Conservation (phyloP, 1,284 basidiomycete species). For the Vanrija sp. region DNA sequence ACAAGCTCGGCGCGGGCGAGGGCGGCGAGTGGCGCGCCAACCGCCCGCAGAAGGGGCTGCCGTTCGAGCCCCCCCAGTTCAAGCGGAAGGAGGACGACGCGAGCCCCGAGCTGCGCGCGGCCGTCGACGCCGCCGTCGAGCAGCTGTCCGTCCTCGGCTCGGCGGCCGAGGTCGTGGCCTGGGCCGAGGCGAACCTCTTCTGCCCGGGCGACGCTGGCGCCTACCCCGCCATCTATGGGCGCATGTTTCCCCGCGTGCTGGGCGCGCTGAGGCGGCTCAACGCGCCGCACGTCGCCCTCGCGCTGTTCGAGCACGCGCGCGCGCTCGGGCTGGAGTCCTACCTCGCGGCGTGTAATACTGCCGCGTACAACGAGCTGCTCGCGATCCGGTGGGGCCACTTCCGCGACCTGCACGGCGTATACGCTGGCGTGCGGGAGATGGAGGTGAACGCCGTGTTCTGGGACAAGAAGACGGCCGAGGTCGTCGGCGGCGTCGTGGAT, state of each 20-base stretch:
- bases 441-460: conserved; percentile 65
- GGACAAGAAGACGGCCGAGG: conserved; percentile 58
- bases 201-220: neutral
- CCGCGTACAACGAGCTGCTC: conserved; percentile 78
- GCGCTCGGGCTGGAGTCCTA: conserved; percentile 69
- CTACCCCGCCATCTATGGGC: conserved; percentile 20
- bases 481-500: conserved; percentile 64
- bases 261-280: conserved; percentile 67
- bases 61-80: neutral
- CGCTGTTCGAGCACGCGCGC: conserved; percentile 72
- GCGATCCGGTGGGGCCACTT: conserved; percentile 74
- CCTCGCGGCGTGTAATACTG: conserved; percentile 78
- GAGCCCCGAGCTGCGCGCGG: conserved; percentile 22
- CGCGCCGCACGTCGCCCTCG: conserved; percentile 75
- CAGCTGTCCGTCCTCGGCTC: conserved; percentile 65
- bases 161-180: conserved; percentile 68
- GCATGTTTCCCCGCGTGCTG: conserved; percentile 67
- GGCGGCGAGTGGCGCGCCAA: neutral
- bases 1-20: conserved; percentile 12
- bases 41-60: neutral
- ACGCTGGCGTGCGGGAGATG: conserved; percentile 74
- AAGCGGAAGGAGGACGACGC: conserved; percentile 16
- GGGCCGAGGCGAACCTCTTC: conserved; percentile 70
- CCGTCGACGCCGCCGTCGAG: conserved; percentile 68
- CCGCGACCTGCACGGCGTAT: conserved; percentile 69